Evolutionary conservation across 1,284 basidiomycete species (phyloP).

Genomic region (Tetrapyrgos nigripes): DNA sequence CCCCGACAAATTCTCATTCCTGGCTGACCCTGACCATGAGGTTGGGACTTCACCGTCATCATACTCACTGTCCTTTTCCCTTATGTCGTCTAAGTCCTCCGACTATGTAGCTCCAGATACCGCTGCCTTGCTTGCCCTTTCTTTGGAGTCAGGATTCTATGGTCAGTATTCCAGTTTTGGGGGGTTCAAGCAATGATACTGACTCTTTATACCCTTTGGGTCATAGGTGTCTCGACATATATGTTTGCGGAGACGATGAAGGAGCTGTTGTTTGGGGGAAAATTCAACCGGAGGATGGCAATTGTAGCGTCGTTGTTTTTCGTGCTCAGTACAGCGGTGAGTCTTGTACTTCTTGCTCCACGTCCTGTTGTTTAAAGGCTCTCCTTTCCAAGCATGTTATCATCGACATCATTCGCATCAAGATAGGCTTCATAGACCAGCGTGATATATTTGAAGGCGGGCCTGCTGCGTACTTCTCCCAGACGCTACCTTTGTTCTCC

Average conservation of each 20-base stretch:
- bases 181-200: not conserved
- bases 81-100: not conserved
- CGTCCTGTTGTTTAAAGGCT: not conserved
- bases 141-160: conserved; percentile 8
- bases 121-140: not conserved
- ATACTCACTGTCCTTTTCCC: no score
- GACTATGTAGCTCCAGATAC: not conserved
- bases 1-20: no score
- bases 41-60: not conserved
- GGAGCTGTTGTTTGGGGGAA: not conserved
- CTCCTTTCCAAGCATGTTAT: not conserved
- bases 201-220: no score
- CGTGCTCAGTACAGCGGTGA: conserved; percentile 2
- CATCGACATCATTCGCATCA: not conserved
- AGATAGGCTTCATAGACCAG: not conserved
- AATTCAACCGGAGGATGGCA: not conserved
- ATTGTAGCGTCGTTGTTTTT: not conserved
- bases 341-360: not conserved
- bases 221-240: not conserved
- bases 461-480: not conserved
- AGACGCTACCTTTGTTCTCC: not conserved
- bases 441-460: conserved; percentile 1
- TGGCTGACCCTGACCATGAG: no score
- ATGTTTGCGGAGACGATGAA: conserved; percentile 4
- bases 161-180: not conserved